Base-by-base conservation (phyloP, 2,329 filamentous ascomycete species). In the Coniella lustricola region DNA sequence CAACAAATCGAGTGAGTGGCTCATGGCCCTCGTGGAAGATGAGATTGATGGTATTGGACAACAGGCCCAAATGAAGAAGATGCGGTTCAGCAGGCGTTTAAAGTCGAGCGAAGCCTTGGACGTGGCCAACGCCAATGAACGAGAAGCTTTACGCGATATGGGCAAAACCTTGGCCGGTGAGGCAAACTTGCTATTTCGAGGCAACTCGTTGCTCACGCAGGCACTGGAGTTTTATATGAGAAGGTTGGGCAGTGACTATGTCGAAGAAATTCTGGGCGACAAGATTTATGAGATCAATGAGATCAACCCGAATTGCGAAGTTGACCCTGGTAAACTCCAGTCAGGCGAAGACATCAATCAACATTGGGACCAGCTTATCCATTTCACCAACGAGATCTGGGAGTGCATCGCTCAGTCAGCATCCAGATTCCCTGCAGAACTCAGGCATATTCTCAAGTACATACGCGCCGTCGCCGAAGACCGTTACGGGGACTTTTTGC, bases 171-270 rank as follows among this genome's bases (percentile, higher is more conserved):
- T 90, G 3, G 84, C 87, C 21, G 81, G 87, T 38, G 93, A 98
- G 64, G 93, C 91, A 4, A 98, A 97, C 57, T 74, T 98, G 1
- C 79, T 98, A 3, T 98, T 98, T 67, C 81, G 93, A 31, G 93
- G 93, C 52, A 98, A 98, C 60, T 94, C 93, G 0, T 72, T 98
- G 9, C 75, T 97, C 22, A 98, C 93, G 0, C 94, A 96, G 64
- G 85, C 90, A 1, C 75, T 98, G 38, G 93, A 98, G 63, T 86
- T 89, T 51, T 90, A 98, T 64, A 97, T 98, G 93, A 87, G 90
- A 50, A 81, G 93, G 9, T 73, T 97, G 1, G 93, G 93, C 36
- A 91, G 90, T 57, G 90, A 96, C 57, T 98, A 95, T 59, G 70
- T 98, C 1, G 87, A 94, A 57, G 87, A 94, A 43, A 85, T 88